Evolutionary conservation across 2,329 filamentous ascomycete genomes (phyloP).

Genomic region (Stylonectria norvegica): DNA sequence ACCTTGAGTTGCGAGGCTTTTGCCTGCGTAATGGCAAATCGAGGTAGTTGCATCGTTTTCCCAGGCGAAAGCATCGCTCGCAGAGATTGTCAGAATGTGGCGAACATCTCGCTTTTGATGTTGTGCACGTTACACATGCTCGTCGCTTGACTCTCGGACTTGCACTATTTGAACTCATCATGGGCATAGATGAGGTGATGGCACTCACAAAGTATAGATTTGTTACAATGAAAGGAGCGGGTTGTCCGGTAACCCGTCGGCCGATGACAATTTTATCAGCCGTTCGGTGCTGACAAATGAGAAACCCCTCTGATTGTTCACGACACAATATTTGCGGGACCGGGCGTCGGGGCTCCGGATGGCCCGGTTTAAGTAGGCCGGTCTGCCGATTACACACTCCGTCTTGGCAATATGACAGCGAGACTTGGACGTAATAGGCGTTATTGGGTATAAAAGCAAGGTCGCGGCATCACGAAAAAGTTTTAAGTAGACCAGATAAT

Average conservation of each 20-base stretch:
- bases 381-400: not conserved
- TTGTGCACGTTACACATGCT: constrained; percentile 11
- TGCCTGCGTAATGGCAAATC: constrained; percentile 8
- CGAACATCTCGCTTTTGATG: constrained; percentile 7
- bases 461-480: too few relatives aligned
- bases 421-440: too few relatives aligned
- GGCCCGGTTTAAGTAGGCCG: not conserved
- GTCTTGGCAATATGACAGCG: too few relatives aligned
- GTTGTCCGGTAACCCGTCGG: constrained; percentile 3
- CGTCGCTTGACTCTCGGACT: constrained; percentile 3
- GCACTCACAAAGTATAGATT: not conserved
- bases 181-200: not conserved
- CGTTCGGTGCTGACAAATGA: constrained; percentile 4
- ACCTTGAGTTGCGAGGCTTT: constrained; percentile 2
- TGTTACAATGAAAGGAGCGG: constrained; percentile 2
- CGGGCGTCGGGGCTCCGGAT: not conserved
- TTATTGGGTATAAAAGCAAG: too few relatives aligned
- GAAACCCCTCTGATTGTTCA: not conserved
- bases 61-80: constrained; percentile 8
- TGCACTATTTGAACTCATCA: not conserved
- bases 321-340: not conserved
- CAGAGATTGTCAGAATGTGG: constrained; percentile 5
- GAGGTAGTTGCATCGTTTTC: constrained; percentile 9
- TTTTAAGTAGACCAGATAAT: too few relatives aligned
- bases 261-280: not conserved